Conservation (phyloP, 805 yeast genomes). For the Hanseniaspora mollemarum region DNA sequence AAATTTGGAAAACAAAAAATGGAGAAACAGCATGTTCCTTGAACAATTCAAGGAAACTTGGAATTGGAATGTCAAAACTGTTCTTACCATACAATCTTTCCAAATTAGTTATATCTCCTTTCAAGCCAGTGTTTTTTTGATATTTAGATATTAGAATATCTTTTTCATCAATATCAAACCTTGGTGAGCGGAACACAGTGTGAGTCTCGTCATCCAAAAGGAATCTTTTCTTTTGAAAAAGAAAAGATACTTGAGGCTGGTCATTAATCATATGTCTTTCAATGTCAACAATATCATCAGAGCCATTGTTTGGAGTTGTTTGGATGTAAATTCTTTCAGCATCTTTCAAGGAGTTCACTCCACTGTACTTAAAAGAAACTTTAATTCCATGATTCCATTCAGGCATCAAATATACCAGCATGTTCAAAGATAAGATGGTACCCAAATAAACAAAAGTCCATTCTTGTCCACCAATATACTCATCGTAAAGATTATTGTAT, state of each 20-base stretch:
- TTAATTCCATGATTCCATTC: slow-evolving; percentile 75
- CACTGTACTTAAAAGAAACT: slow-evolving; percentile 54
- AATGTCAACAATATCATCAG: slow-evolving; percentile 65
- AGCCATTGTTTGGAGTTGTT: slow-evolving; percentile 78
- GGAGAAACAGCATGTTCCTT: slow-evolving; percentile 98
- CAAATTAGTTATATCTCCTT: slow-evolving; percentile 40
- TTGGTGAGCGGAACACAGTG: slow-evolving; percentile 65
- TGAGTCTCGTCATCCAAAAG: slow-evolving; percentile 44
- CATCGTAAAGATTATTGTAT: slow-evolving; percentile 60
- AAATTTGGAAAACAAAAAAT: slow-evolving; percentile 89
- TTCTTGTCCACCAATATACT: slow-evolving; percentile 74
- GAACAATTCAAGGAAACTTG: slow-evolving; percentile 79
- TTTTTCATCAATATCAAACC: slow-evolving; percentile 47
- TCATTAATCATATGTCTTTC: slow-evolving; percentile 44
- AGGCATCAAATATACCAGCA: slow-evolving; percentile 78
- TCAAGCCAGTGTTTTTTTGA: slow-evolving; percentile 45
- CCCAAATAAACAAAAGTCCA: slow-evolving; percentile 91
- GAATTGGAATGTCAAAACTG: slow-evolving; percentile 88
- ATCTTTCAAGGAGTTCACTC: slow-evolving; percentile 41
- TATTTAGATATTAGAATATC: slow-evolving; percentile 45
- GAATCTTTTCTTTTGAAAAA: slow-evolving; percentile 87
- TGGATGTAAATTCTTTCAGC: slow-evolving; percentile 66
- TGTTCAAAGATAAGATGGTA: slow-evolving; percentile 58
- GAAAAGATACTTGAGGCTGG: slow-evolving; percentile 55
- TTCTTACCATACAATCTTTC: slow-evolving; percentile 68